Evolutionary conservation across 306 rosid species (phyloP), one percentile per base, ranked within the genome.

Genomic region (Quercus ilex): DNA sequence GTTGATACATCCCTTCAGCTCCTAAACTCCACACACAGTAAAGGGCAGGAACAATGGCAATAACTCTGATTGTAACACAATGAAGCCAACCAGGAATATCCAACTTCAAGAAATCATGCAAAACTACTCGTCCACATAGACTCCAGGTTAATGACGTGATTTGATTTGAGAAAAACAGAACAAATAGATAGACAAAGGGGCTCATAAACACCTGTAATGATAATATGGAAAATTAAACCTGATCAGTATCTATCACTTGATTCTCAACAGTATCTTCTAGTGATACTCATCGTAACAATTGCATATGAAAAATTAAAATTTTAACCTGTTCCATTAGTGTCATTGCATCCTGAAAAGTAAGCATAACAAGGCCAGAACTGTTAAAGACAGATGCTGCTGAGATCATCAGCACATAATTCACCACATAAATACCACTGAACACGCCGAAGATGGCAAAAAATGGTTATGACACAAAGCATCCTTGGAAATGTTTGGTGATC

Each of bases 31-130:
- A 95, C 28, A 86, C 97, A 74, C 93, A 95, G 69, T 89, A 92
- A 56, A 95, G 87, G 53, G 99, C 97, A 13, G 99, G 97, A 88
- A 90, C 81, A 78, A 91, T 83, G 20, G 97, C 90, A 85, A 92
- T 76, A 77, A 92, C 89, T 86, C 99, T 90, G 78, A 95, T 86
- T 74, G 98, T 95, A 20, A 85, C 91, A 82, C 92, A 95, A 79
- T 95, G 98, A 81, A 95, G 94, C 99, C 99, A 95, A 74, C 93
- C 96, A 12, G 99, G 99, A 80, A 92, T 91, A 62, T 95, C 94
- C 69, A 95, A 76, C 83, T 89, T 92, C 81, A 95, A 88, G 82
- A 92, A 91, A 77, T 89, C 87, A 33, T 77, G 90, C 78, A 91
- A 71, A 35, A 91, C 89, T 35, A 76, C 96, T 86, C 88, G 91